These are phyloP conservation scores for Collybia sordida DNA, from an alignment of 768 basidiomycete genomes.

Conservation along the genomic window DNA sequence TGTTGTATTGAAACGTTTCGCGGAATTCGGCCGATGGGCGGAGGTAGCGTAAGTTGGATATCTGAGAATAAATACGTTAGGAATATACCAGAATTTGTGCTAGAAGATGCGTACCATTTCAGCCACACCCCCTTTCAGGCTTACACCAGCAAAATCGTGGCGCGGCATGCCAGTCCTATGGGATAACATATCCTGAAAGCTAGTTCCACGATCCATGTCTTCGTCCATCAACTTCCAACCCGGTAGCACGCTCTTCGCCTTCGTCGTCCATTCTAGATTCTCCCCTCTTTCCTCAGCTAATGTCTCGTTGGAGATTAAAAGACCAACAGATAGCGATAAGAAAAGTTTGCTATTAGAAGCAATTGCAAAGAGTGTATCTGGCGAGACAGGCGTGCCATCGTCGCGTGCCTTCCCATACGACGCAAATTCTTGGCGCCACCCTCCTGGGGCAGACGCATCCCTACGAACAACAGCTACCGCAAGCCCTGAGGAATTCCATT, in stretches of 20 bases:
- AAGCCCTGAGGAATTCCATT: slow-evolving; percentile 40
- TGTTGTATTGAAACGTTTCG: slow-evolving; percentile 45
- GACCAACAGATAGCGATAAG: slow-evolving; percentile 34
- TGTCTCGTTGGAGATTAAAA: slow-evolving; percentile 37
- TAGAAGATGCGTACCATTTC: slow-evolving; percentile 39
- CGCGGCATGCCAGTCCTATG: slow-evolving; percentile 47
- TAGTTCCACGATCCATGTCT: slow-evolving; percentile 30
- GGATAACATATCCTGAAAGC: slow-evolving; percentile 39
- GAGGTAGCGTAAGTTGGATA: slow-evolving; percentile 34
- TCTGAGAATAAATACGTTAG: slow-evolving; percentile 18
- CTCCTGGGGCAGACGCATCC: slow-evolving; percentile 23
- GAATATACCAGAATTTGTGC: neutral
- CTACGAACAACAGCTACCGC: slow-evolving; percentile 38
- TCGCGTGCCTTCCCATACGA: slow-evolving; percentile 35
- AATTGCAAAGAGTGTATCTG: slow-evolving; percentile 44
- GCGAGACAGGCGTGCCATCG: slow-evolving; percentile 31
- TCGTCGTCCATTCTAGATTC: slow-evolving; percentile 36
- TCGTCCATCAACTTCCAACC: slow-evolving; percentile 41
- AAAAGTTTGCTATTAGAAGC: slow-evolving; percentile 46
- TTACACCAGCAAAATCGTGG: slow-evolving; percentile 36
- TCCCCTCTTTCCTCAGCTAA: slow-evolving; percentile 27
- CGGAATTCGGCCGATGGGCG: slow-evolving; percentile 39
- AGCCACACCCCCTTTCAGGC: slow-evolving; percentile 27
- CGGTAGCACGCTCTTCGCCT: slow-evolving; percentile 32
- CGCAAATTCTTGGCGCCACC: slow-evolving; percentile 38